Conservation (phyloP, 805 yeast genomes). For the Scheffersomyces amazonensis region DNA sequence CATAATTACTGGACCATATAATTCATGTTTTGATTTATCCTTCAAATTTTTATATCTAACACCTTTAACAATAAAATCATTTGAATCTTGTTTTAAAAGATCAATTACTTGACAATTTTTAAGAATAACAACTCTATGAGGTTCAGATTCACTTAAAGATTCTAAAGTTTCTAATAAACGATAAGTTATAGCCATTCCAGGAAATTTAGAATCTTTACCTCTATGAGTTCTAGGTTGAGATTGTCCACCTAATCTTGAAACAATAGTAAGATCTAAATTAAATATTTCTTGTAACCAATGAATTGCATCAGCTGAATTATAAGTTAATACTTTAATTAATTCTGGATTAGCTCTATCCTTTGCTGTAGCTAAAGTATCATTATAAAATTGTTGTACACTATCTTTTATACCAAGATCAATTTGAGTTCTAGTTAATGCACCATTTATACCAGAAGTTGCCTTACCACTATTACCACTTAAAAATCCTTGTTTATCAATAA, state of each 20-base stretch:
- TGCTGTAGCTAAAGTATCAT: slow-evolving; percentile 69
- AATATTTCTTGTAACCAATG: slow-evolving; percentile 70
- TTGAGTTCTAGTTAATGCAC: slow-evolving; percentile 69
- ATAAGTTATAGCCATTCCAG: slow-evolving; percentile 65
- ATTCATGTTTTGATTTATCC: slow-evolving; percentile 25
- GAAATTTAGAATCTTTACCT: slow-evolving; percentile 63
- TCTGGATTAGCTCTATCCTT: slow-evolving; percentile 55
- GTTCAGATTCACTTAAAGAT: slow-evolving; percentile 41
- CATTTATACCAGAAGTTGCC: slow-evolving; percentile 70
- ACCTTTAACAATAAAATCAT: slow-evolving; percentile 21
- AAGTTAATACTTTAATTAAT: slow-evolving; percentile 57
- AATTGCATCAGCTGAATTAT: slow-evolving; percentile 64
- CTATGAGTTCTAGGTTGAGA: slow-evolving; percentile 79
- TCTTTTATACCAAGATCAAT: slow-evolving; percentile 48
- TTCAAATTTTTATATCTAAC: slow-evolving; percentile 32
- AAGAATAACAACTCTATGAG: slow-evolving; percentile 39
- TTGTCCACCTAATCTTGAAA: slow-evolving; percentile 82
- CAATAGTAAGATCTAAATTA: slow-evolving; percentile 59
- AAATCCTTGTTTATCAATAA: slow-evolving; percentile 58
- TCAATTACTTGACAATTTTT: slow-evolving; percentile 43
- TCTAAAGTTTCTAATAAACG: slow-evolving; percentile 50
- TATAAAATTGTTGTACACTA: slow-evolving; percentile 53
- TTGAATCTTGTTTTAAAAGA: slow-evolving; percentile 30
- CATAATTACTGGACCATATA: slow-evolving; percentile 57
- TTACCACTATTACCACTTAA: slow-evolving; percentile 66